Base-by-base conservation (phyloP, 2,329 filamentous ascomycete species). In the Cordyceps pruinosa region DNA sequence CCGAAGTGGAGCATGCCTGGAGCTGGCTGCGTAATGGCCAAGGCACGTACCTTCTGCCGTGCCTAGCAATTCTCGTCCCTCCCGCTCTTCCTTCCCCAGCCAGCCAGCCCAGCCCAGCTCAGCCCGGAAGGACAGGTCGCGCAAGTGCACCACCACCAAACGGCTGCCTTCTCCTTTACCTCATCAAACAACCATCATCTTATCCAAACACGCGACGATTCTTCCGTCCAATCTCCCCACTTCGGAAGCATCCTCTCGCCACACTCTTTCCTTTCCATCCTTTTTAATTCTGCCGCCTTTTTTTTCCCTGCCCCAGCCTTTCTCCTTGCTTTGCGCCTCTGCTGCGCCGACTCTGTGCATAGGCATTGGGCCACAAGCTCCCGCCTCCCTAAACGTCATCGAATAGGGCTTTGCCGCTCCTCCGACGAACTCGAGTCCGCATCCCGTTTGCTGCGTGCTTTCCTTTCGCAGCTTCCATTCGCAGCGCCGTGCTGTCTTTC, bases 161-260 rank as follows among this genome's bases (percentile, higher is more conserved):
- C 41, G 25, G 41, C 34, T 39, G 49, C 19, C 39, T 54, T 58
- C 56, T 54, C 49, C 49, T 58, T 58, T 35, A 58, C 56, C 56
- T 58, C 49, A 53, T 49, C 56, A 53, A 53, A 41, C 46, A 49
- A 45, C 56, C 49, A 21, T 48, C 48, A 48, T 47, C 49, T 45
- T 42, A 35, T 32, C 19, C 56, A 47, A 58, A 54, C 49, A 54
- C 56, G 56, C 57, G 58, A 58, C 57, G 55, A 59, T 56, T 59
- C 58, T 60, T 60, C 52, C 60, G 30, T 56, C 44, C 34, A 32
- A 30, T 32, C 26, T 21, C 56, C 37, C 41, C 49, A 44, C 54
- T 44, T 50, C 34, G 56, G 48, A 53, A 54, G 49, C 44, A 17
- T 37, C 21, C 10, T 54, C 42, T 53, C 42, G 56, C 42, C 17